A percentile compares a stretch with the other conserved stretches of the same genome.
Conservation (phyloP, 495 filamentous ascomycete genomes). For the Rostrohypoxylon terebratum region DNA sequence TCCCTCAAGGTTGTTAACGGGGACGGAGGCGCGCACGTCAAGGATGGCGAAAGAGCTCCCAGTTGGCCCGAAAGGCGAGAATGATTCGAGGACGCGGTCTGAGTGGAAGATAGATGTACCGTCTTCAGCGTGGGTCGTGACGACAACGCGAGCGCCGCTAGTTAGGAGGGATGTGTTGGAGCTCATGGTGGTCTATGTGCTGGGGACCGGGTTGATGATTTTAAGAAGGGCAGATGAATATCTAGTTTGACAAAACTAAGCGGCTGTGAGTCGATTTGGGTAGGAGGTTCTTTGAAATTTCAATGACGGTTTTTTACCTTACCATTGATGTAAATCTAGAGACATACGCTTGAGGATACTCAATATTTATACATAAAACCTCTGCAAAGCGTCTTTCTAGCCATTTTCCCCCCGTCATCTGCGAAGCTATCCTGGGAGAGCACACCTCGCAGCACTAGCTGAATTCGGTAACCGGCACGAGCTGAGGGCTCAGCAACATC, state of each 20-base stretch:
- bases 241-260: neutral
- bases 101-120: slow-evolving; percentile 51
- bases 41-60: slow-evolving; percentile 45
- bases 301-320: too few species aligned
- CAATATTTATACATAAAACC: slow-evolving; percentile 26
- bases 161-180: slow-evolving; percentile 1
- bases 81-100: slow-evolving; percentile 44
- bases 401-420: too few species aligned
- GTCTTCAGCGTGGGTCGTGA: slow-evolving; percentile 49
- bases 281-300: too few species aligned
- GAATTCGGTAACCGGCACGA: slow-evolving; percentile 31
- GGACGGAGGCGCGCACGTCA: slow-evolving; percentile 45
- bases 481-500: slow-evolving; percentile 1
- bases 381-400: neutral
- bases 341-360: neutral
- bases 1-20: slow-evolving; percentile 46
- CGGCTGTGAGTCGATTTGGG: too few species aligned
- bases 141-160: slow-evolving; percentile 46
- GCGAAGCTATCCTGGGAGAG: slow-evolving; percentile 31
- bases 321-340: neutral
- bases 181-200: slow-evolving; percentile 15
- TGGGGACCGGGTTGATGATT: too few species aligned
- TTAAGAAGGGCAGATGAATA: neutral
- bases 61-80: slow-evolving; percentile 50
- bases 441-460: slow-evolving; percentile 35